Evolutionary conservation across 2,329 filamentous ascomycete genomes (phyloP).

Genomic region (Aureobasidium zeae): DNA sequence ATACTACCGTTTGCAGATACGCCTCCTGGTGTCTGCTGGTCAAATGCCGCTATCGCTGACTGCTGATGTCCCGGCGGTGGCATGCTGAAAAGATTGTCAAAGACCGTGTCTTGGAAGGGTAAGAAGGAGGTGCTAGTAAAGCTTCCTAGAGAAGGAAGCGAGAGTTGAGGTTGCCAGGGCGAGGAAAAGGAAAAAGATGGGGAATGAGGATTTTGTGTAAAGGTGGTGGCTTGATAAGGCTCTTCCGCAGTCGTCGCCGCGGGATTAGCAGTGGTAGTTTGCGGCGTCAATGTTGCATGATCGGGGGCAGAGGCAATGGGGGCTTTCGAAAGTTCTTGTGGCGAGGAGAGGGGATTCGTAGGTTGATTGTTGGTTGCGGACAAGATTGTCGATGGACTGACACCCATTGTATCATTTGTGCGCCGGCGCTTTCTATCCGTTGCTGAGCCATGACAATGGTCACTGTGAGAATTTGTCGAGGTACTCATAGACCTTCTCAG

Average conservation of each 20-base stretch:
- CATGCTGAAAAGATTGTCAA: constrained; percentile 22
- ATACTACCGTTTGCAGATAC: constrained; percentile 32
- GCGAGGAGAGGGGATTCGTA: constrained; percentile 2
- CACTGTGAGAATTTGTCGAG: background rate
- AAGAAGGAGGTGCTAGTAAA: background rate
- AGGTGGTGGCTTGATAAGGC: constrained; percentile 19
- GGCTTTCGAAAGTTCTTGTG: background rate
- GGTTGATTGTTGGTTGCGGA: constrained; percentile 15
- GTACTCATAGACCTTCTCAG: too few species aligned
- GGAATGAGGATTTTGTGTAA: constrained; percentile 31
- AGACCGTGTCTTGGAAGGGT: constrained; percentile 12
- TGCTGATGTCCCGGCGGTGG: constrained; percentile 11
- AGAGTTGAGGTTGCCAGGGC: constrained; percentile 19
- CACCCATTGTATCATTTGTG: constrained; percentile 4
- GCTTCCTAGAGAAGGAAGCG: constrained; percentile 13
- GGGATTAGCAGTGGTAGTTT: constrained; percentile 8
- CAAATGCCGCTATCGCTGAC: constrained; percentile 19
- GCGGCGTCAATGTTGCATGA: too few species aligned
- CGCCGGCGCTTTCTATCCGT: constrained; percentile 12
- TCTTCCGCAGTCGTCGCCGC: constrained; percentile 1
- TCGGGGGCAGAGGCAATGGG: background rate
- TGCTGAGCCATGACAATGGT: background rate
- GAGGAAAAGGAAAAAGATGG: constrained; percentile 33
- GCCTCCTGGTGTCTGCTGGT: constrained; percentile 38
- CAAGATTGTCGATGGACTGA: constrained; percentile 1